Base-by-base conservation (phyloP, 257 asterid genomes). In the Plantago major region DNA sequence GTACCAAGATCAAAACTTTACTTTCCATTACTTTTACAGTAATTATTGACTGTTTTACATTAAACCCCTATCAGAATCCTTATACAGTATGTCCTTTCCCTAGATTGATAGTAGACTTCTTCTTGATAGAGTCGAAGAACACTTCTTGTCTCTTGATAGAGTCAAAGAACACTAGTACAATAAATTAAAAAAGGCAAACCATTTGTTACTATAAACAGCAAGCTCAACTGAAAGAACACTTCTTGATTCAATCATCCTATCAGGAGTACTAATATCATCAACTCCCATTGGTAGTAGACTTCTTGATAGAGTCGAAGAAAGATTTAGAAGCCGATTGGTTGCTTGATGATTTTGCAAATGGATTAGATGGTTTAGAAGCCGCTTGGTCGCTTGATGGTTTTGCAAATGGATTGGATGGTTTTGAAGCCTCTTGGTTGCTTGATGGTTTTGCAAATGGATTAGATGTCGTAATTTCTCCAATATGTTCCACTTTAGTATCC, bases 331-430 rank as follows among this genome's bases (percentile, higher is more conserved):
- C 79, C 62, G 68, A 83, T 70, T 83, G 87, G 53, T 64, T 73
- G 73, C 64, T 79, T 13, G 88, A 78, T 74, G 86, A 46, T 78
- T 87, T 89, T 1, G 92, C 95, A 13, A 89, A 93, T 13, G 97
- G 97, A 70, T 92, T 92, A 13, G 85, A 74, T 15, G 96, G 96
- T 26, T 94, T 89, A 68, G 43, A 13, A 47, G 53, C 58, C 16
- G n/a, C 53, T 61, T 28, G 28, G 60, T 72, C 64, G 73, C 22
- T 70, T 71, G 40, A 33, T 33, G 40, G 8, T 33, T 33, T 33
- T 33, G 5, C 40, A 33, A 33, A 33, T 33, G 40, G 40, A 33
- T 33, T 33, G 8, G 40, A 33, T 33, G 96, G 96, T 26, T 91
- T 89, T 66, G 42, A 13, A 46, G 52, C 58, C 18, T 13, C 53